Conservation (phyloP, 805 yeast genomes). For the Blastobotrys americana region DNA sequence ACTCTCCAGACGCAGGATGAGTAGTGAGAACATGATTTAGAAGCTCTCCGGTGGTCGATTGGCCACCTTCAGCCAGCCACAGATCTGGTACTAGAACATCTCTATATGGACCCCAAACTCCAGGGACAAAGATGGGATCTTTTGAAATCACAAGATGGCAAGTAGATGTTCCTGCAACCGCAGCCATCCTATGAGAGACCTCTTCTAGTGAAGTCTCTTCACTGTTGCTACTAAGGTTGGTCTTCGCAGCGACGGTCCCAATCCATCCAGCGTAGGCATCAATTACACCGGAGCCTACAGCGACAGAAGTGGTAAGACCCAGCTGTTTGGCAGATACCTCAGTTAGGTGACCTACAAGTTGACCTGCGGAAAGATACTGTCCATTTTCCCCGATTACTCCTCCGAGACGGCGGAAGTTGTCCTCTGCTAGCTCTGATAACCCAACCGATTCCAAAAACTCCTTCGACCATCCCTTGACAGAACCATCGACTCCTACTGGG, state of each 20-base stretch:
- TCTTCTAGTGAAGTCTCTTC: constrained; percentile 37
- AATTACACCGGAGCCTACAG: constrained; percentile 92
- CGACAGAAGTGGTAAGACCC: constrained; percentile 72
- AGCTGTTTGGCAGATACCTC: constrained; percentile 66
- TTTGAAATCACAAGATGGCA: constrained; percentile 87
- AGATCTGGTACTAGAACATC: constrained; percentile 83
- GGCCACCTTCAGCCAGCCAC: constrained; percentile 99
- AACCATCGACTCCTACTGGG: constrained; percentile 85
- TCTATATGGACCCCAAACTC: constrained; percentile 98
- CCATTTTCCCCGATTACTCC: constrained; percentile 75
- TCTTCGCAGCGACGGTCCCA: constrained; percentile 92
- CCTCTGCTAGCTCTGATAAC: constrained; percentile 67
- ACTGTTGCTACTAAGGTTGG: constrained; percentile 35
- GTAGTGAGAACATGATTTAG: constrained; percentile 79
- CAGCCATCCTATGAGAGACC: constrained; percentile 83
- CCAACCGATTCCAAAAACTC: constrained; percentile 66
- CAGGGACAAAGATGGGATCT: constrained; percentile 82
- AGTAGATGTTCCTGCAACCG: constrained; percentile 97
- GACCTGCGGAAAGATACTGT: constrained; percentile 78
- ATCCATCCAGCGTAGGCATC: constrained; percentile 99
- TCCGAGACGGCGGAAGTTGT: constrained; percentile 73
- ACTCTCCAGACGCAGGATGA: constrained; percentile 80
- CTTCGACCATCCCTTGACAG: constrained; percentile 81
- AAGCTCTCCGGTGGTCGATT: constrained; percentile 92
- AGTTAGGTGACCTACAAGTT: constrained; percentile 68